Evolutionary conservation across 1,139 yeast genomes (phyloP), one percentile per base, ranked within the genome.

Genomic region (Taphrina deformans): DNA sequence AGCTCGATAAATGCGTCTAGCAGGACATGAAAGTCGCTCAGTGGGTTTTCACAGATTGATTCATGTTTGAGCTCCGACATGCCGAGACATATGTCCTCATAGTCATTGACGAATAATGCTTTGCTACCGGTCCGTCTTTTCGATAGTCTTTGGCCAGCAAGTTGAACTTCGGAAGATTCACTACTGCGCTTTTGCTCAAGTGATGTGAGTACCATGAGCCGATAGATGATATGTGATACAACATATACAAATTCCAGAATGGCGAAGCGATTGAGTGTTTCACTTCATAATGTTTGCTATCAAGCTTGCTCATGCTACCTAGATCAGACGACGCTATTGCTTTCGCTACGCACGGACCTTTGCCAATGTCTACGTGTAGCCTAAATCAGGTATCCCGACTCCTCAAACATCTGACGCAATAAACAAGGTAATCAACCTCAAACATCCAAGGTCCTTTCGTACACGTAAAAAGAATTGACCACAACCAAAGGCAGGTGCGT

Each of bases 41-140:
- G 10, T 7, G 48, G 48, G 12, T 21, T 21, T 44, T 44, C 48
- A 10, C 7, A 21, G 48, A 16, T 7, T 6, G 7, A 7, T n/a
- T 44, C 27, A 23, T 44, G 48, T 23, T 7, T 21, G 7, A 44
- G 26, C 2, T 18, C 48, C 21, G 48, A 44, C 48, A 44, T 44
- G n/a, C 48, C 48, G 21, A 44, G 48, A 10, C 48, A 44, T 44
- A 44, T 44, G n/a, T 44, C 48, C 10, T 44, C 27, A 21, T 44
- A 44, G n/a, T 44, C 27, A 23, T 44, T 23, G 12, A 10, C n/a
- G 26, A 21, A 44, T 10, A 44, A 21, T 16, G 27, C 10, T 10
- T 21, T 44, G 48, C 27, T 21, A n/a, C 14, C 26, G 2, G 14
- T n/a, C 10, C 48, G 7, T 18, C 48, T 26, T n/a, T 44, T 44